These are phyloP conservation scores for Paraphaeosphaeria minitans DNA, from an alignment of 2,329 filamentous ascomycete species.

Conservation along the genomic window DNA sequence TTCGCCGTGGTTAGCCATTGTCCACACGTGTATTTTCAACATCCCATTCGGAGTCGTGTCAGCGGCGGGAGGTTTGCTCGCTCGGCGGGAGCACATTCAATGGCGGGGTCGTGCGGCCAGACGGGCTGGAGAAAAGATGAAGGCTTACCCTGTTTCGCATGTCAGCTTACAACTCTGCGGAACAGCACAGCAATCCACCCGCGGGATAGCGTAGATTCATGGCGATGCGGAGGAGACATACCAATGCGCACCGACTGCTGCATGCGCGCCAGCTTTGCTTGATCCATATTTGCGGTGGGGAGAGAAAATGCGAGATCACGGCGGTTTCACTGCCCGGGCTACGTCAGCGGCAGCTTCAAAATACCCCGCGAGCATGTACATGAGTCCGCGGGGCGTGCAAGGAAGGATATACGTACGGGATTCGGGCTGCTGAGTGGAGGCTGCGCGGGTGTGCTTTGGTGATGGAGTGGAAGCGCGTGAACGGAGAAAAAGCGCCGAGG, in stretches of 20 bases:
- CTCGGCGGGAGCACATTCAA: neutral
- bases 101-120: slow-evolving; percentile 1
- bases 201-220: neutral
- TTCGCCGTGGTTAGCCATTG: slow-evolving; percentile 31
- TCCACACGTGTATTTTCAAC: neutral
- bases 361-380: neutral
- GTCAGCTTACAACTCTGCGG: slow-evolving; percentile 4
- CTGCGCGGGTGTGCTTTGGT: slow-evolving; percentile 22
- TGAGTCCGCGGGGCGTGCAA: neutral
- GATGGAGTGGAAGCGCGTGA: slow-evolving; percentile 22
- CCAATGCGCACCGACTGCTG: slow-evolving; percentile 52
- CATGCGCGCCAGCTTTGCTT: slow-evolving; percentile 53
- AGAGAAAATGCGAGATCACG: slow-evolving; percentile 17
- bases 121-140: slow-evolving; percentile 14
- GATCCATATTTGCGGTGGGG: slow-evolving; percentile 51
- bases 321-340: slow-evolving; percentile 5
- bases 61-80: neutral
- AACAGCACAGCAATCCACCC: slow-evolving; percentile 12
- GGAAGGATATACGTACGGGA: slow-evolving; percentile 17
- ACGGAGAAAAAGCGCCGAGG: slow-evolving; percentile 27
- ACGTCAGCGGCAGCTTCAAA: slow-evolving; percentile 3
- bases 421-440: slow-evolving; percentile 14
- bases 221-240: slow-evolving; percentile 32
- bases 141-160: slow-evolving; percentile 40
- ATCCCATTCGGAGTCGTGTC: neutral